Percentiles rank a stretch among this genome's conserved stretches.
Evolutionary conservation across 2,329 filamentous ascomycete genomes (phyloP).

Genomic region (Purpureocillium takamizusanense): DNA sequence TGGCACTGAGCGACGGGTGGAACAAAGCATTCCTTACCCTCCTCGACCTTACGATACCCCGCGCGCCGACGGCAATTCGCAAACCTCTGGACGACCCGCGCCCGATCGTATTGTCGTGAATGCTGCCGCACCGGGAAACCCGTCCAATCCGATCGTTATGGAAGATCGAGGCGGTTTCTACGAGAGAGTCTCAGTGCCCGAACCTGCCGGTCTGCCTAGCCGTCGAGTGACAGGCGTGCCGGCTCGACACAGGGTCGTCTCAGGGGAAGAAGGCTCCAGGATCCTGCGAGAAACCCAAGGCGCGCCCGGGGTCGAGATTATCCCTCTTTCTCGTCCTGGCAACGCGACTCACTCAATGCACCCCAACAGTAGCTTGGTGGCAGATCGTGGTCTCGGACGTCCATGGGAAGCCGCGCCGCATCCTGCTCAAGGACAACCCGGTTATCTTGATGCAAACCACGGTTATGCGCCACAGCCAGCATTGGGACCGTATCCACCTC

Average conservation of each 20-base stretch:
- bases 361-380: background rate
- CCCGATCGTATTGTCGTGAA: slow-evolving; percentile 20
- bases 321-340: slow-evolving; percentile 7
- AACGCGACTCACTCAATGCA: background rate
- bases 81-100: slow-evolving; percentile 9
- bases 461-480: background rate
- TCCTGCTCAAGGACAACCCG: too few species aligned
- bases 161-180: slow-evolving; percentile 29
- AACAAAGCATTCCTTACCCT: background rate
- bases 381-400: background rate
- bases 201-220: background rate
- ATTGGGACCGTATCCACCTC: background rate
- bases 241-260: slow-evolving; percentile 6
- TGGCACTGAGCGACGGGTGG: background rate
- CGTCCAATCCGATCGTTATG: slow-evolving; percentile 26
- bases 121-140: slow-evolving; percentile 18
- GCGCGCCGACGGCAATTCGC: slow-evolving; percentile 6
- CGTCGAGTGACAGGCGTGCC: slow-evolving; percentile 6
- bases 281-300: slow-evolving; percentile 9
- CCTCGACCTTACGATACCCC: background rate
- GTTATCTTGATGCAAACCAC: background rate
- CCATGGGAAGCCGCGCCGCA: background rate
- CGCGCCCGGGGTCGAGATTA: slow-evolving; percentile 10
- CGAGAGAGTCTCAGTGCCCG: slow-evolving; percentile 18
- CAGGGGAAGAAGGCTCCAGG: slow-evolving; percentile 13